A percentile compares a stretch with the other conserved stretches of the same genome.
phyloP scores from a whole-genome alignment of 169 alveolate genomes.

The Cryptosporidium sp. region DNA sequence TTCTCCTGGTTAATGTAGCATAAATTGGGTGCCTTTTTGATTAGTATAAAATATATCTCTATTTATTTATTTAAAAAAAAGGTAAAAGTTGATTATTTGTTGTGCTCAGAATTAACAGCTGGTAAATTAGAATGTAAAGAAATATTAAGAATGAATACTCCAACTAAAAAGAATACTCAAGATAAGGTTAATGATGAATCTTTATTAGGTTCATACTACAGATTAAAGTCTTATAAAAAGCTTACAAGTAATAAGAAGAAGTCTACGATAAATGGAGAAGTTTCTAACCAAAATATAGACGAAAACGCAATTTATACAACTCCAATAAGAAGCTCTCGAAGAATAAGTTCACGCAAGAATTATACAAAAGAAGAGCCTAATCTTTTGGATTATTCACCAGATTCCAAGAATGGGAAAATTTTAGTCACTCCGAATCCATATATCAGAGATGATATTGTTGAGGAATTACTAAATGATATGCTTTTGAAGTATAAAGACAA shows the following conservation, averaged over 20 bases:
- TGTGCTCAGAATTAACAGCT: background rate
- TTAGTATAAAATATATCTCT: background rate
- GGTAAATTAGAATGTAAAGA: background rate
- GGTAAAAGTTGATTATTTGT: background rate
- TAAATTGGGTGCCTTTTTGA: background rate
- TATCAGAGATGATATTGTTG: slow-evolving; percentile 19
- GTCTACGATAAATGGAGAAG: background rate
- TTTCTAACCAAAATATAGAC: background rate
- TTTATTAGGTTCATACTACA: slow-evolving; percentile 41
- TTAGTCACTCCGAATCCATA: slow-evolving; percentile 66
- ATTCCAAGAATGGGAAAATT: background rate
- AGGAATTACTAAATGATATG: slow-evolving; percentile 33
- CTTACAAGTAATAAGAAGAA: slow-evolving; percentile 9
- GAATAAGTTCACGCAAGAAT: slow-evolving; percentile 14
- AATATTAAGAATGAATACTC: slow-evolving; percentile 7
- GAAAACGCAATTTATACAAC: slow-evolving; percentile 52
- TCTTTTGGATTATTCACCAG: slow-evolving; percentile 1
- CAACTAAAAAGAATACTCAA: background rate
- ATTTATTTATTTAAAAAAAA: too few relatives aligned
- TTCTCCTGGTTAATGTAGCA: background rate
- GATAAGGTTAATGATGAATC: slow-evolving; percentile 1
- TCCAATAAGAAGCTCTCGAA: slow-evolving; percentile 60
- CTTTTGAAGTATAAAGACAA: slow-evolving; percentile 25
- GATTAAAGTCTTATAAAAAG: slow-evolving; percentile 40
- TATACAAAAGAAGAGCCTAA: background rate